phyloP scores from a whole-genome alignment of 2,329 filamentous ascomycete genomes.

The Paraphoma sp. region DNA sequence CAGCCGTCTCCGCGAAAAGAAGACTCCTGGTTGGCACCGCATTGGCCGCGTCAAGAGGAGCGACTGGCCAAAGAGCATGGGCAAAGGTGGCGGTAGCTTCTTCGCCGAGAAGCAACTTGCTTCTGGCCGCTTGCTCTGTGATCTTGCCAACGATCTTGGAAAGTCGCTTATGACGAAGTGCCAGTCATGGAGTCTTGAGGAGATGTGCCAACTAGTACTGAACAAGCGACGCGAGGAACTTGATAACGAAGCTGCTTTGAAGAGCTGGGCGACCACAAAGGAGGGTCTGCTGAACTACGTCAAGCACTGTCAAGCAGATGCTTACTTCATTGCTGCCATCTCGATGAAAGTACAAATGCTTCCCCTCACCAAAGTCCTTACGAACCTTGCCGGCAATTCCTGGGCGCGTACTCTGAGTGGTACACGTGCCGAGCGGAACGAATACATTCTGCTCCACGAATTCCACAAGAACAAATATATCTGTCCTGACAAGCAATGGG shows the following conservation, averaged over 20 bases:
- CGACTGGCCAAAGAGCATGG: conserved; percentile 87
- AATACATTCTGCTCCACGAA: conserved; percentile 98
- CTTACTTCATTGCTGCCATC: conserved; percentile 92
- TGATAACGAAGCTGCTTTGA: conserved; percentile 85
- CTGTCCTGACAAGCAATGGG: conserved; percentile 90
- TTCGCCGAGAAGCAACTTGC: conserved; percentile 92
- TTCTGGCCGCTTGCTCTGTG: conserved; percentile 87
- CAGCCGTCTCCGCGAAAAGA: conserved; percentile 85
- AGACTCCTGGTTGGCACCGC: conserved; percentile 92
- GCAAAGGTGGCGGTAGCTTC: conserved; percentile 85
- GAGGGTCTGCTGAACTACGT: conserved; percentile 92
- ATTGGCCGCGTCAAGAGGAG: conserved; percentile 84
- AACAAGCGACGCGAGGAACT: conserved; percentile 79
- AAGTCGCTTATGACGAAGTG: conserved; percentile 98
- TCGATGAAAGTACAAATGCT: conserved; percentile 90
- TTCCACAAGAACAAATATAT: conserved; percentile 98
- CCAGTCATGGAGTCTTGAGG: conserved; percentile 96
- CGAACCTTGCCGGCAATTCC: conserved; percentile 95
- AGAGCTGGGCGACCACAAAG: conserved; percentile 83
- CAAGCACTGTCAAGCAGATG: conserved; percentile 92
- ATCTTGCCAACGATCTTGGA: conserved; percentile 93
- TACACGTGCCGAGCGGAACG: conserved; percentile 95
- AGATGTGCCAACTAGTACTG: conserved; percentile 95
- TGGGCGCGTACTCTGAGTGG: conserved; percentile 96
- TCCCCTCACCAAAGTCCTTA: conserved; percentile 91